phyloP scores from a whole-genome alignment of 2,329 filamentous ascomycete genomes.

The Paramyrothecium sp. region DNA sequence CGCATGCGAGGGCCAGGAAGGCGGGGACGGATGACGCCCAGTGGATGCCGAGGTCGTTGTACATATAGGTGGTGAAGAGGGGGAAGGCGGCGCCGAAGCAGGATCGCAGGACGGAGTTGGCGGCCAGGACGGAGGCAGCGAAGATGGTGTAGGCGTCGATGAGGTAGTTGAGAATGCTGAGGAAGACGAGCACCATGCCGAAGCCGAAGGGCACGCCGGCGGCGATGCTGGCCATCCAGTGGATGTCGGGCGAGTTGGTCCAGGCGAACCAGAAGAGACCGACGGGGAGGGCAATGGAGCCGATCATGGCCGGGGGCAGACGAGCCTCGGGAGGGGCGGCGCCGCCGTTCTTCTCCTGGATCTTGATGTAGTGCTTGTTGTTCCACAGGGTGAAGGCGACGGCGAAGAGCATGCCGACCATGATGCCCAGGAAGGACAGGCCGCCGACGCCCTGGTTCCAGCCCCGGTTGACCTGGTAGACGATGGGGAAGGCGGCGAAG shows the following conservation, averaged over 20 bases:
- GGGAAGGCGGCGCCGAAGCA: conserved; percentile 68
- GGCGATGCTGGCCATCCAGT: conserved; percentile 45
- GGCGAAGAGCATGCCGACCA: conserved; percentile 55
- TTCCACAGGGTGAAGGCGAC: conserved; percentile 45
- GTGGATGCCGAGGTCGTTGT: conserved; percentile 59
- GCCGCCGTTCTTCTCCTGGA: conserved; percentile 35
- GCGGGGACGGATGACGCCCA: conserved; percentile 70
- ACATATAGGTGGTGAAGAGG: conserved; percentile 59
- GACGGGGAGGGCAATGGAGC: conserved; percentile 50
- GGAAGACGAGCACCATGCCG: conserved; percentile 57
- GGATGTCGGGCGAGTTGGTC: conserved; percentile 50
- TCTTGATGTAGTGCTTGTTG: conserved; percentile 44
- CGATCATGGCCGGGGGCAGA: conserved; percentile 54
- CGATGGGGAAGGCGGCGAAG: conserved; percentile 49
- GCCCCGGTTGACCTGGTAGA: conserved; percentile 51
- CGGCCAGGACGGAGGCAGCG: conserved; percentile 68
- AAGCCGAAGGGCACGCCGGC: conserved; percentile 44
- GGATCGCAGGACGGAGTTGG: conserved; percentile 65
- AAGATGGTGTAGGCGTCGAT: conserved; percentile 68
- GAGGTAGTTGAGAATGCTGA: conserved; percentile 59
- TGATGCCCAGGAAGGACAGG: conserved; percentile 58
- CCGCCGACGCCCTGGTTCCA: conserved; percentile 52
- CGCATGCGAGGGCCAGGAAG: conserved; percentile 66
- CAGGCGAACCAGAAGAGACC: conserved; percentile 61
- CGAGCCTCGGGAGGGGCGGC: conserved; percentile 58